Percentiles rank a stretch among this genome's conserved stretches.
Conservation (phyloP, 257 asterid species). For the Eustoma russellianum region DNA sequence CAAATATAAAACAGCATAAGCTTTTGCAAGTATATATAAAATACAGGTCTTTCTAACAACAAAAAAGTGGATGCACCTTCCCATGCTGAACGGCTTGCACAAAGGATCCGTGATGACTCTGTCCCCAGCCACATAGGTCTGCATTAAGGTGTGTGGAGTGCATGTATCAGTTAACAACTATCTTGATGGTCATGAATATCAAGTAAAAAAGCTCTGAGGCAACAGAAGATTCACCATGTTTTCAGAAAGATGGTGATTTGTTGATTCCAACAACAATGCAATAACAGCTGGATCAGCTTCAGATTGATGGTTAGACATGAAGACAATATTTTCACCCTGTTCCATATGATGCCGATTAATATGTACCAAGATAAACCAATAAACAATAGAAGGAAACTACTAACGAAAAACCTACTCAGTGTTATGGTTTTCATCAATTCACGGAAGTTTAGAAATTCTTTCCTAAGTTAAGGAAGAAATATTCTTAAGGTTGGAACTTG, state of each 20-base stretch:
- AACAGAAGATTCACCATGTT: conserved; percentile 43
- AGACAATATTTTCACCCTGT: conserved; percentile 87
- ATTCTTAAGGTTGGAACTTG: no score
- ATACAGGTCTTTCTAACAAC: conserved; percentile 5
- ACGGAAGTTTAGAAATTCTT: no score
- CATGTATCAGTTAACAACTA: conserved; percentile 8
- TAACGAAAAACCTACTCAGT: background rate
- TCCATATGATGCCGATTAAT: no score
- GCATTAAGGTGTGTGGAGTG: conserved; percentile 26
- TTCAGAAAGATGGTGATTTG: conserved; percentile 65
- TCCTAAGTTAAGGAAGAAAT: no score
- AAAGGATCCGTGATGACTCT: conserved; percentile 95
- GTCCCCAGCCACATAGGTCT: conserved; percentile 95
- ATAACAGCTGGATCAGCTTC: conserved; percentile 98
- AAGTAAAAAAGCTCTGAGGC: conserved; percentile 5
- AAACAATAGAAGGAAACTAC: no score
- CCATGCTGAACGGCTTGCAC: conserved; percentile 98
- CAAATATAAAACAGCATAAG: conserved; percentile 13
- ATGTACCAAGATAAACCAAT: no score
- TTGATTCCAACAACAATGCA: conserved; percentile 73
- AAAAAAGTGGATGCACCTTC: conserved; percentile 47
- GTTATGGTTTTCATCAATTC: background rate
- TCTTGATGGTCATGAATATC: background rate
- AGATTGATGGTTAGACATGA: conserved; percentile 94
- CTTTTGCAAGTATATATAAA: conserved; percentile 4